Percentiles rank a stretch among this genome's conserved stretches.
These are phyloP conservation scores for Trichomonas gallinae DNA, from an alignment of 208 protist species.

Conservation along the genomic window DNA sequence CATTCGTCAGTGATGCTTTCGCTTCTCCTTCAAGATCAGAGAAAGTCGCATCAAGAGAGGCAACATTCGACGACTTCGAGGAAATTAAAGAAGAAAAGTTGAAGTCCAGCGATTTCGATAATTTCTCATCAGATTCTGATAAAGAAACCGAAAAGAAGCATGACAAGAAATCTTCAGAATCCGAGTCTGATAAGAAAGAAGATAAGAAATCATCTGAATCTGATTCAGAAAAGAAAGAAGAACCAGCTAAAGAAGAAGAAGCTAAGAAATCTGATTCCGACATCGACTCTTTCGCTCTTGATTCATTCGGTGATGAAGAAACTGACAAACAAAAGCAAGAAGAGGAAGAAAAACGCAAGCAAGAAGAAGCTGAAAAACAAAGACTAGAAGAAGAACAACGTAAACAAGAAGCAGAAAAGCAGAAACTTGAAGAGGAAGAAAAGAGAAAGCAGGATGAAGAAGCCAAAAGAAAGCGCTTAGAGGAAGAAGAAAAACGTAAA, in stretches of 20 bases:
- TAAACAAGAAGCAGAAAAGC: neutral
- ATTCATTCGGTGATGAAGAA: neutral
- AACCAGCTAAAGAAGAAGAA: neutral
- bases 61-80: neutral
- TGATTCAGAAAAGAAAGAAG: neutral
- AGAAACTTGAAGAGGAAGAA: neutral
- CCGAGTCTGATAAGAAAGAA: neutral
- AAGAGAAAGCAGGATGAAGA: neutral
- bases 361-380: neutral
- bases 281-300: neutral
- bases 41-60: neutral
- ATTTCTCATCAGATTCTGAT: neutral
- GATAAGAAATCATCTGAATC: no score
- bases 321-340: neutral
- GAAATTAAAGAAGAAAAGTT: neutral
- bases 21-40: neutral
- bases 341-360: neutral
- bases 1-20: neutral
- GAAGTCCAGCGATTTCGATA: neutral
- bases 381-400: neutral
- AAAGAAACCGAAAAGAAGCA: neutral
- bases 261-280: neutral
- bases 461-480: neutral
- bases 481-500: neutral
- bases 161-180: neutral